Percentiles rank a stretch among this genome's conserved stretches.
Evolutionary conservation across 306 rosid genomes (phyloP).

Genomic region (Pyrus betulifolia): DNA sequence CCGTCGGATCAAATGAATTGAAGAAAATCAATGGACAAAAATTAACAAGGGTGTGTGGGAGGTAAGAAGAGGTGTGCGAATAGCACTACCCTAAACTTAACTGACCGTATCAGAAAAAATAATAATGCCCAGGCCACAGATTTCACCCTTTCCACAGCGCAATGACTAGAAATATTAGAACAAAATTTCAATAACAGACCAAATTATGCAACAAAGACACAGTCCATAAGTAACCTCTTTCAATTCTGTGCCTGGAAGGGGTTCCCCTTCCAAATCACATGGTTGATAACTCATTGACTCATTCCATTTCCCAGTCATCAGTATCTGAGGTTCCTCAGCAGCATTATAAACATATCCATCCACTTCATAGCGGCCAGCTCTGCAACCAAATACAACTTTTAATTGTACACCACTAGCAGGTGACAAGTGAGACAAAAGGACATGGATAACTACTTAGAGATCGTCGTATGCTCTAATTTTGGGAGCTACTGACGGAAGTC

Average conservation of each 20-base stretch:
- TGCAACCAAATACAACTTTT: constrained; percentile 18
- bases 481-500: background rate
- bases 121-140: background rate
- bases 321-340: constrained; percentile 76
- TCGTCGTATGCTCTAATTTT: background rate
- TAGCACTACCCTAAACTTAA: background rate
- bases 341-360: constrained; percentile 91
- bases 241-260: constrained; percentile 69
- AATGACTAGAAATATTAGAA: background rate
- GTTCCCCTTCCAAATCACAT: constrained; percentile 90
- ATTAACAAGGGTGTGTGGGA: no score
- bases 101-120: no score
- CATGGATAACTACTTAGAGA: background rate
- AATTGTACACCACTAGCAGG: background rate
- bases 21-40: no score
- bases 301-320: constrained; percentile 96
- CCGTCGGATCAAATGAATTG: no score
- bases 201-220: background rate
- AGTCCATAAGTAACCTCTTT: constrained; percentile 53
- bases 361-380: constrained; percentile 93
- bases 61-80: no score
- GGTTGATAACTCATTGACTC: constrained; percentile 76
- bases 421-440: background rate
- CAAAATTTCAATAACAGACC: background rate
- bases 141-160: background rate